Evolutionary conservation across 345 rosid genomes (phyloP).

Genomic region (Citrus australasica): DNA sequence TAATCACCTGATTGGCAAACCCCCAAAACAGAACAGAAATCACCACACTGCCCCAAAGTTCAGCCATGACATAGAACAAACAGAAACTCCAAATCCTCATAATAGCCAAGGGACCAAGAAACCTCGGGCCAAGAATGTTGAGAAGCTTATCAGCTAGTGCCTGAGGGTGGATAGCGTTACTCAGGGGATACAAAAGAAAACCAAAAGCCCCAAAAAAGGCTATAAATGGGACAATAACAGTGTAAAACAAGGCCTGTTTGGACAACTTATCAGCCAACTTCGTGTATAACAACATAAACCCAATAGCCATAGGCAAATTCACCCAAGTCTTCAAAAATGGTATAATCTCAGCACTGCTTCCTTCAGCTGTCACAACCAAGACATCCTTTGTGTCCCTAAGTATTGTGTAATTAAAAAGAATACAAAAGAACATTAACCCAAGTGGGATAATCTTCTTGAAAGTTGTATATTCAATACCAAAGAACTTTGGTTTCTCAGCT

Average conservation of each 20-base stretch:
- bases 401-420: conserved; percentile 89
- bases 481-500: conserved; percentile 48
- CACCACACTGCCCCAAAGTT: conserved; percentile 98
- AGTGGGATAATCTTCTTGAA: conserved; percentile 85
- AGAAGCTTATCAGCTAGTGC: conserved; percentile 86
- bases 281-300: conserved; percentile 88
- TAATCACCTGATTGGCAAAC: conserved; percentile 88
- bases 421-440: conserved; percentile 95
- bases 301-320: conserved; percentile 96
- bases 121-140: conserved; percentile 70
- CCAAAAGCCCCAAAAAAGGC: conserved; percentile 96
- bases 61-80: conserved; percentile 99
- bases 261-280: conserved; percentile 75
- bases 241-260: conserved; percentile 80
- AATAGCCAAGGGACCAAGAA: conserved; percentile 95
- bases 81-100: conserved; percentile 97
- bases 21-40: conserved; percentile 98
- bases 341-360: conserved; percentile 97
- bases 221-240: conserved; percentile 84
- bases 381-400: conserved; percentile 98
- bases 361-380: conserved; percentile 91
- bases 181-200: conserved; percentile 87
- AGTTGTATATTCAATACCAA: conserved; percentile 67
- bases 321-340: conserved; percentile 98
- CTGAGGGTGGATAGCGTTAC: conserved; percentile 75